Percentiles rank a stretch among this genome's conserved stretches.
Evolutionary conservation across 2,329 filamentous ascomycete genomes (phyloP).

Genomic region (Epichloe hybrida): DNA sequence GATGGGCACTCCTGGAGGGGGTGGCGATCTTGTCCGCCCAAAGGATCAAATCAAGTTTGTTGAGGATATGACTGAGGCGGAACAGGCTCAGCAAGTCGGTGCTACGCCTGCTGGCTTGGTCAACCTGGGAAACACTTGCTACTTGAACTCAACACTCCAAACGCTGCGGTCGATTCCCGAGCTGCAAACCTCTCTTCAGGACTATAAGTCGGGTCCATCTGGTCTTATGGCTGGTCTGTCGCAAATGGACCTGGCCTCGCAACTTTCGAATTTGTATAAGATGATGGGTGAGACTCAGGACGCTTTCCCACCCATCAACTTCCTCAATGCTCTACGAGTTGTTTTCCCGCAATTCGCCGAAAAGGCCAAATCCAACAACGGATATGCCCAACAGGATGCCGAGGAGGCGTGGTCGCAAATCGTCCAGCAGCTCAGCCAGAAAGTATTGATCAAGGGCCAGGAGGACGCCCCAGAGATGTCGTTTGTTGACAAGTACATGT

Average conservation of each 20-base stretch:
- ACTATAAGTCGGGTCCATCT: constrained; percentile 29
- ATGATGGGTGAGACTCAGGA: constrained; percentile 82
- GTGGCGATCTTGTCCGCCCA: constrained; percentile 51
- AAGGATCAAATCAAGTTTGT: constrained; percentile 76
- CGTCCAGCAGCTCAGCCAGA: constrained; percentile 66
- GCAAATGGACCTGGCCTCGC: constrained; percentile 58
- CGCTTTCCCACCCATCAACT: constrained; percentile 70
- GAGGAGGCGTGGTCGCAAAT: constrained; percentile 98
- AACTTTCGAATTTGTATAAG: constrained; percentile 73
- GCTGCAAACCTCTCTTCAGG: constrained; percentile 63
- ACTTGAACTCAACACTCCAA: constrained; percentile 95
- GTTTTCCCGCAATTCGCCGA: constrained; percentile 90
- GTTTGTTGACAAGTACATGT: constrained; percentile 85
- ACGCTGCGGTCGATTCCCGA: constrained; percentile 80
- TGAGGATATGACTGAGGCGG: constrained; percentile 95
- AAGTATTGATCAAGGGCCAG: constrained; percentile 51
- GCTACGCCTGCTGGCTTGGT: constrained; percentile 78
- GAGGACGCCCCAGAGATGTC: constrained; percentile 40
- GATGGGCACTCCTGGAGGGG: constrained; percentile 76
- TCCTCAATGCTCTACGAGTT: constrained; percentile 65
- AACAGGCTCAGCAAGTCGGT: constrained; percentile 68
- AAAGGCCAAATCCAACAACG: constrained; percentile 64
- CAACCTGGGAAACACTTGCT: constrained; percentile 96
- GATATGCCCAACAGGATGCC: constrained; percentile 94
- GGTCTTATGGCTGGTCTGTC: constrained; percentile 29